phyloP scores from a whole-genome alignment of 2,329 filamentous ascomycete genomes.

The Penicillium nordicum region DNA sequence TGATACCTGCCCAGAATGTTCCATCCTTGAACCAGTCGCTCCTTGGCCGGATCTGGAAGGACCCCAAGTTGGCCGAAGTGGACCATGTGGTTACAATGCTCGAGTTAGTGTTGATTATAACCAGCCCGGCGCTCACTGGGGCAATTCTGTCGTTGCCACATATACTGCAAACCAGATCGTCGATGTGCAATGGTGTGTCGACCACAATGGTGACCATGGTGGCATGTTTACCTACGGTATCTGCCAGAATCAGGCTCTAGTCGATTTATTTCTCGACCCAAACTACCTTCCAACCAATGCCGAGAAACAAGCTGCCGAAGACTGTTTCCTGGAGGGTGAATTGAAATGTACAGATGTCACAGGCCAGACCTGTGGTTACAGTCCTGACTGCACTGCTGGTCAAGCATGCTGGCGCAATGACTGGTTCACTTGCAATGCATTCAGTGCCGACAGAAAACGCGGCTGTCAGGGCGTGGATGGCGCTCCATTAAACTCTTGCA shows the following conservation, averaged over 20 bases:
- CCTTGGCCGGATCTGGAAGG: constrained; percentile 50
- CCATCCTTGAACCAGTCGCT: constrained; percentile 53
- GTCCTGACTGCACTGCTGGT: constrained; percentile 46
- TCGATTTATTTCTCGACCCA: constrained; percentile 50
- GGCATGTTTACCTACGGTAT: constrained; percentile 57
- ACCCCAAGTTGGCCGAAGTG: constrained; percentile 48
- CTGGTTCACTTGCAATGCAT: constrained; percentile 51
- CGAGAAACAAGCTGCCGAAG: constrained; percentile 54
- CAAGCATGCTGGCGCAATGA: constrained; percentile 50
- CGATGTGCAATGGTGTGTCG: constrained; percentile 56
- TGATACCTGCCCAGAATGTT: constrained; percentile 54
- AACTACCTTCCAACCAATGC: constrained; percentile 49
- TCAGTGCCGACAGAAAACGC: constrained; percentile 10
- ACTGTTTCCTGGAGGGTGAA: constrained; percentile 50
- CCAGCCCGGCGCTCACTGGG: constrained; percentile 46
- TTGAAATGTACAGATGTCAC: constrained; percentile 51
- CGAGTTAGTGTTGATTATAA: constrained; percentile 55
- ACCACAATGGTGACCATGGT: constrained; percentile 56
- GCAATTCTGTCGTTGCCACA: constrained; percentile 41
- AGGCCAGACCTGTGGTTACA: constrained; percentile 51
- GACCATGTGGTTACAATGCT: constrained; percentile 54
- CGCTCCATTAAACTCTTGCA: constrained; percentile 45
- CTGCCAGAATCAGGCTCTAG: constrained; percentile 51
- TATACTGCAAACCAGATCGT: constrained; percentile 48
- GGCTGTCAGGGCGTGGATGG: constrained; percentile 48